Evolutionary conservation across 441 rosid genomes (phyloP).

Genomic region (Pelargonium citronellum): DNA sequence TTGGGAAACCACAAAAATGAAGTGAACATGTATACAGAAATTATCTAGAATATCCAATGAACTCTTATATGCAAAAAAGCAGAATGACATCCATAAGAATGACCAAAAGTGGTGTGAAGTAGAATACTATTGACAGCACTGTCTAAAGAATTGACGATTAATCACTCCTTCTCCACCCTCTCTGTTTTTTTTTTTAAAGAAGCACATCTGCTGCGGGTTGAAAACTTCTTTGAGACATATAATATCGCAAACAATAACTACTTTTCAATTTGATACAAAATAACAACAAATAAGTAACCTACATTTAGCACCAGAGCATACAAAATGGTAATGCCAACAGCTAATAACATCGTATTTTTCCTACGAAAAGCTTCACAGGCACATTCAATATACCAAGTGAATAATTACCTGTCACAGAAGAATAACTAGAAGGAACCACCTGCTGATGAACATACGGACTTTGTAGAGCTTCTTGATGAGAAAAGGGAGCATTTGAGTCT

Average conservation of each 20-base stretch:
- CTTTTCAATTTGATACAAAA: not conserved
- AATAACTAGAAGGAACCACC: conserved; percentile 99
- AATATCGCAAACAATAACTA: not conserved
- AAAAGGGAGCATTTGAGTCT: conserved; percentile 36
- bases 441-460: conserved; percentile 76
- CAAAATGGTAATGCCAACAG: not conserved
- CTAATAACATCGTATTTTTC: not conserved
- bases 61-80: not conserved
- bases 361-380: conserved; percentile 36
- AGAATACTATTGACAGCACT: not conserved
- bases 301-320: not conserved
- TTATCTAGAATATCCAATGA: not conserved
- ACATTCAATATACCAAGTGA: conserved; percentile 49
- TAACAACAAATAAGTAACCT: not conserved
- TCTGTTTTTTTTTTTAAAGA: not conserved
- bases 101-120: not conserved
- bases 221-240: not conserved
- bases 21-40: too few relatives aligned
- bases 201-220: not conserved
- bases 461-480: conserved; percentile 42
- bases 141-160: not conserved
- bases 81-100: too few relatives aligned
- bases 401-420: conserved; percentile 95
- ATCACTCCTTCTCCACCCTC: not conserved
- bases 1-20: not conserved